phyloP scores from a whole-genome alignment of 2,329 filamentous ascomycete species.

The Diplocarpon rosae region DNA sequence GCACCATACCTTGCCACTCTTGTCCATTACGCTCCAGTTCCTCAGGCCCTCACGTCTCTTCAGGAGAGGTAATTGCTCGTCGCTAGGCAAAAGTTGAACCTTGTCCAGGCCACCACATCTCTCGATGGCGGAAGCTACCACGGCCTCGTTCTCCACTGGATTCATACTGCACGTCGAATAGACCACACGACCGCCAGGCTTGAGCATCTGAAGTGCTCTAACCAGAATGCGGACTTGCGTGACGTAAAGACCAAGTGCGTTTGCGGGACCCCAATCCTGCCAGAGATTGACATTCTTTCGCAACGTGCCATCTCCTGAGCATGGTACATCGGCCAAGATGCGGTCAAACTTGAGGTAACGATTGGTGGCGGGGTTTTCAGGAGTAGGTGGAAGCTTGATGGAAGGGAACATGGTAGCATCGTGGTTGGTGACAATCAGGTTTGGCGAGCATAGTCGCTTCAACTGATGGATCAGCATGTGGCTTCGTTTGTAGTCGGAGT shows the following conservation, averaged over 20 bases:
- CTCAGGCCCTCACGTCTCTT: constrained; percentile 68
- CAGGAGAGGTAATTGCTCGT: constrained; percentile 62
- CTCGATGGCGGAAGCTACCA: constrained; percentile 78
- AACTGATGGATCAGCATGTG: constrained; percentile 98
- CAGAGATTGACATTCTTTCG: constrained; percentile 91
- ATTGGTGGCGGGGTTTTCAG: constrained; percentile 42
- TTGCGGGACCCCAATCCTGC: constrained; percentile 88
- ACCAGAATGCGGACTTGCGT: constrained; percentile 87
- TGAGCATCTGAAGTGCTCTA: constrained; percentile 88
- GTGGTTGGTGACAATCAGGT: constrained; percentile 94
- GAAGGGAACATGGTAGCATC: constrained; percentile 93
- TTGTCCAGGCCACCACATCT: constrained; percentile 75
- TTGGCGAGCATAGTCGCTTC: constrained; percentile 92
- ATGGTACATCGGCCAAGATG: constrained; percentile 92
- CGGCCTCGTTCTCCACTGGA: constrained; percentile 91
- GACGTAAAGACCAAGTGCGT: constrained; percentile 73
- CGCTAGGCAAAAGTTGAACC: constrained; percentile 77
- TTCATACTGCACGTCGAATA: constrained; percentile 99
- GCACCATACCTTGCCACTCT: constrained; percentile 65
- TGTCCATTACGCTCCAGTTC: constrained; percentile 87
- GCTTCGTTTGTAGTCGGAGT: constrained; percentile 90
- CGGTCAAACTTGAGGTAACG: constrained; percentile 93
- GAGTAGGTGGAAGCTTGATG: constrained; percentile 63
- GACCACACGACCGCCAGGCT: constrained; percentile 85
- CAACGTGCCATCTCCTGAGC: constrained; percentile 86